phyloP scores from a whole-genome alignment of 78 protist genomes.

The Pigoraptor vietnamica region DNA sequence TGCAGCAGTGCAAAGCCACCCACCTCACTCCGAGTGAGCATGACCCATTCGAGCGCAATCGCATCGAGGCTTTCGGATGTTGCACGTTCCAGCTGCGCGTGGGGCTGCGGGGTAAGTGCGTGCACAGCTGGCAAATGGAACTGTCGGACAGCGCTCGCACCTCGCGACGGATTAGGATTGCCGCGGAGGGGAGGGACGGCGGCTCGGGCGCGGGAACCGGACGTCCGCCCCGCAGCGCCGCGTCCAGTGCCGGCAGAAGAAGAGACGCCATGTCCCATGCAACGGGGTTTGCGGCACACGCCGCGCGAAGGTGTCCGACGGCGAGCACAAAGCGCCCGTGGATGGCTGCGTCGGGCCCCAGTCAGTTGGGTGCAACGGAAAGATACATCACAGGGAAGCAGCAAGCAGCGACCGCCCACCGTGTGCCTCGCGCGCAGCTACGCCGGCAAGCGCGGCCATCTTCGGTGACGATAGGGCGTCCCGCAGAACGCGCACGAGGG shows the following conservation, averaged over 20 bases:
- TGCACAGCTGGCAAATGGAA: neutral
- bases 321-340: too few relatives aligned
- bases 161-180: too few relatives aligned
- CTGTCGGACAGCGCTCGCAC: neutral
- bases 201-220: too few relatives aligned
- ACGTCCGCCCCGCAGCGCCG: too few relatives aligned
- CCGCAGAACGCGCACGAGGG: neutral
- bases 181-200: too few relatives aligned
- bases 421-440: neutral
- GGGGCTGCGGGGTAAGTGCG: neutral
- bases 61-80: neutral
- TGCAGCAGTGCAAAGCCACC: neutral
- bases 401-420: neutral
- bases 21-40: neutral
- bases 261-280: too few relatives aligned
- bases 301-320: neutral
- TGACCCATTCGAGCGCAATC: neutral
- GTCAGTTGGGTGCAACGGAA: neutral
- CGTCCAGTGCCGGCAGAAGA: too few relatives aligned
- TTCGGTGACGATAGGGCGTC: neutral
- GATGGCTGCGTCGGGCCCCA: neutral
- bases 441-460: neutral
- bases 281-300: too few relatives aligned
- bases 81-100: neutral
- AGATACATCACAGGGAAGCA: neutral